A percentile compares a stretch with the other conserved stretches of the same genome.
These are phyloP conservation scores for Trametes sanguinea DNA, from an alignment of 768 basidiomycete genomes.

Conservation along the genomic window DNA sequence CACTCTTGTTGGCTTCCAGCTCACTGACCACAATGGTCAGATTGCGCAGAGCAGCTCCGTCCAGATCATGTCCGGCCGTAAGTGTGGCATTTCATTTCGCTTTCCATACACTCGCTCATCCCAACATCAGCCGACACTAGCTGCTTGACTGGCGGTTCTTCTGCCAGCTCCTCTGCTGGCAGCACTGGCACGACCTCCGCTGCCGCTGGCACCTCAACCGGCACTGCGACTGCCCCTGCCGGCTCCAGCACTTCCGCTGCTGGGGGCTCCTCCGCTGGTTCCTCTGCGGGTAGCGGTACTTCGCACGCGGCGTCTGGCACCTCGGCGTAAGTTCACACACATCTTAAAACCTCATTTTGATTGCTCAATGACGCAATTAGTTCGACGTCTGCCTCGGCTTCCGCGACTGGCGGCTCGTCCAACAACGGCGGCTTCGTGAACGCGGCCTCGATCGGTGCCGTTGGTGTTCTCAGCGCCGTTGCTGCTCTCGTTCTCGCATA, in stretches of 20 bases:
- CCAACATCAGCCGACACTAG: slow-evolving; percentile 34
- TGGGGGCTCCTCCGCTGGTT: background rate
- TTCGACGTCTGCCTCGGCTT: slow-evolving; percentile 19
- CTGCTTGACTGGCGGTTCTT: slow-evolving; percentile 36
- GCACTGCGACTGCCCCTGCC: background rate
- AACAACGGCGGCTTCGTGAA: slow-evolving; percentile 35
- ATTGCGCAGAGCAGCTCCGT: slow-evolving; percentile 53
- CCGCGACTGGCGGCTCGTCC: slow-evolving; percentile 23
- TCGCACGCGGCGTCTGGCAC: background rate
- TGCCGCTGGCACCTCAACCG: slow-evolving; percentile 2
- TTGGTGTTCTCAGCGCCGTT: slow-evolving; percentile 42
- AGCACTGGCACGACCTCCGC: slow-evolving; percentile 8
- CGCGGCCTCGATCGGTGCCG: slow-evolving; percentile 34
- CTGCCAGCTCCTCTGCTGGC: slow-evolving; percentile 15
- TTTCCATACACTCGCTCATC: background rate
- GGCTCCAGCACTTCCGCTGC: background rate
- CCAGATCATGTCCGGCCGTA: slow-evolving; percentile 51
- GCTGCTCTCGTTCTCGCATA: slow-evolving; percentile 43
- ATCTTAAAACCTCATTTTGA: background rate
- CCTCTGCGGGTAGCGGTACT: slow-evolving; percentile 1
- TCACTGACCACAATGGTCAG: slow-evolving; percentile 63
- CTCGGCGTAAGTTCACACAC: background rate
- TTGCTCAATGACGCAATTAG: background rate
- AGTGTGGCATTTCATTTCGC: slow-evolving; percentile 27
- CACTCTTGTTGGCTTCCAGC: slow-evolving; percentile 53